phyloP scores from a whole-genome alignment of 495 filamentous ascomycete genomes.

The Durotheca rogersii region DNA sequence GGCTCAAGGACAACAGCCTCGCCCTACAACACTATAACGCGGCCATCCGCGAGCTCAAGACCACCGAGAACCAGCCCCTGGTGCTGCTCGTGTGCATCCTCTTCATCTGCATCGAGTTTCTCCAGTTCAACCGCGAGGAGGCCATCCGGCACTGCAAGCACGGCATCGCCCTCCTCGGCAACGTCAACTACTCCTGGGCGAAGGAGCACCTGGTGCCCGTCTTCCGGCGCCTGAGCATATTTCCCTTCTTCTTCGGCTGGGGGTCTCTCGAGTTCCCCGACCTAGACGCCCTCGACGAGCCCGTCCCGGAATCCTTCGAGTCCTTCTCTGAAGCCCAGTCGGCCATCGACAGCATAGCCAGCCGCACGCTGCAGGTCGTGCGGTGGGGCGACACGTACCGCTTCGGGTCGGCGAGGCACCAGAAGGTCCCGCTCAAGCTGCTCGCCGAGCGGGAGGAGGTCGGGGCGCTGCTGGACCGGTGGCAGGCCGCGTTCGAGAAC shows the following conservation, averaged over 20 bases:
- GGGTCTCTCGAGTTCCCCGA: conserved; percentile 29
- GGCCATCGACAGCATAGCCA: conserved; percentile 27
- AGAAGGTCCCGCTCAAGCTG: conserved; percentile 4
- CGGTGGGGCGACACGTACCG: conserved; percentile 30
- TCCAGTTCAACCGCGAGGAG: conserved; percentile 46
- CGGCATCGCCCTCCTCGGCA: conserved; percentile 38
- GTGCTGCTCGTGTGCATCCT: conserved; percentile 56
- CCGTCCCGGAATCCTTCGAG: conserved; percentile 8
- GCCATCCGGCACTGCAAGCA: conserved; percentile 46
- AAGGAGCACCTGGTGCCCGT: conserved; percentile 27
- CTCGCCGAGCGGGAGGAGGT: conserved; percentile 10
- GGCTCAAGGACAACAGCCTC: conserved; percentile 24
- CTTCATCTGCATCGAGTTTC: conserved; percentile 57
- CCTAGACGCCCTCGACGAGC: conserved; percentile 1
- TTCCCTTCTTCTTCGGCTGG: conserved; percentile 32
- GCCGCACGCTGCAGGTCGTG: conserved; percentile 29
- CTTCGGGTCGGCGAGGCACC: conserved; percentile 16
- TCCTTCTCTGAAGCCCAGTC: conserved; percentile 18
- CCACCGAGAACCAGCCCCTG: conserved; percentile 30
- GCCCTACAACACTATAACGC: conserved; percentile 41
- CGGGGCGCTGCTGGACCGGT: conserved; percentile 18
- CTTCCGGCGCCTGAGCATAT: conserved; percentile 26
- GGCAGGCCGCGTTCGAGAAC: conserved; percentile 26
- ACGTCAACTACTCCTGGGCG: conserved; percentile 25
- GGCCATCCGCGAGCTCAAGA: conserved; percentile 36